Evolutionary conservation across 306 rosid genomes (phyloP), one percentile per base, ranked within the genome.

Genomic region (Citrullus mucosospermus): DNA sequence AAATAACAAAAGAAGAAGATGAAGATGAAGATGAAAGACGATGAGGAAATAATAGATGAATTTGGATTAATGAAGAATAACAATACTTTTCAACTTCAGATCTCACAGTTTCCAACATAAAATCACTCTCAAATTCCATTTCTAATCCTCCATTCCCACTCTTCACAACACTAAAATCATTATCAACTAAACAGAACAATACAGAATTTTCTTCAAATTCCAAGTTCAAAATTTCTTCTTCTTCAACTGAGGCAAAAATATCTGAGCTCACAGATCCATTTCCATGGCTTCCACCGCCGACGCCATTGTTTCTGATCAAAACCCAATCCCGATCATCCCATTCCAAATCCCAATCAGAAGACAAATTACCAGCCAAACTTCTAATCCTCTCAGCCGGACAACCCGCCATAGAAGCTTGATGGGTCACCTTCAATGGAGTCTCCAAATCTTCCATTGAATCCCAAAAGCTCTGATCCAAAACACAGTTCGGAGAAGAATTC

Each of bases 401-500:
- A 61, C 58, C 78, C 25, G 55, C 75, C 56, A 25, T 56, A 61
- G 62, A 43, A 78, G 71, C 77, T 76, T 79, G 80, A 30, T 78
- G 38, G 38, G 51, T 68, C 12, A 17, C 60, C 53, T 78, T 78
- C 48, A 13, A 54, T 36, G 78, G 87, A 72, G 44, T 55, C 32
- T 76, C 68, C 32, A 14, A 56, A 13, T 51, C 85, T 61, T 80
- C 85, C 44, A 79, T 48, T 36, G 91, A 82, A 78, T 84, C 84
- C 89, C 88, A 88, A 59, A 68, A 67, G 11, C 78, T 79, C n/a
- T 81, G 81, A 36, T 86, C 90, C 85, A 86, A 79, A 54, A 88
- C 92, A 69, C 88, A 83, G 30, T 36, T 83, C 6, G 92, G 90
- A 81, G 91, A 88, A 73, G 71, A 88, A 67, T 14, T 76, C 82